Conservation (phyloP, 2,329 filamentous ascomycete genomes). For the Colletotrichum sp. region DNA sequence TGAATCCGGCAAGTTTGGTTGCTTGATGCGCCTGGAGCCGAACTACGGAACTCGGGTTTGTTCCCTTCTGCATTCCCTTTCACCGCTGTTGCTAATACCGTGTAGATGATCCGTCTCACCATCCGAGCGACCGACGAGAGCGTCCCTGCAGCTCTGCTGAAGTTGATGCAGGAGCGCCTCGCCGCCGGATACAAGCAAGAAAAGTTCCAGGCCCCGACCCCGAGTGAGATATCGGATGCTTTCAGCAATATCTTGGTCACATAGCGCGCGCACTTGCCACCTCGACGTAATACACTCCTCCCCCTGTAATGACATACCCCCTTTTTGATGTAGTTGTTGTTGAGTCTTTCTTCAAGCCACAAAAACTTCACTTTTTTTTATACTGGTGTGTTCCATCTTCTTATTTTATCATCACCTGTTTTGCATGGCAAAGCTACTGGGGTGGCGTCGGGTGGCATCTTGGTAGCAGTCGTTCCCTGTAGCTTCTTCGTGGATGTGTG, state of each 20-base stretch:
- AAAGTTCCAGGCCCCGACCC: constrained; percentile 42
- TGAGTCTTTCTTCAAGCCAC: neutral
- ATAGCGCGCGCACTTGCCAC: neutral
- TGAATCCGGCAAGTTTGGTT: constrained; percentile 89
- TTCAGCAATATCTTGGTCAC: constrained; percentile 62
- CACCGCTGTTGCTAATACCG: constrained; percentile 23
- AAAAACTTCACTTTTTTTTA: neutral
- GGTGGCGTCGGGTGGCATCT: constrained; percentile 15
- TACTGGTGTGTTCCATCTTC: neutral
- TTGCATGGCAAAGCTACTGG: constrained; percentile 14
- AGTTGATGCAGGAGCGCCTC: constrained; percentile 86
- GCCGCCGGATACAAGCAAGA: constrained; percentile 56
- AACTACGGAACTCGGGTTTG: constrained; percentile 87
- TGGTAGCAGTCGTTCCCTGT: constrained; percentile 7
- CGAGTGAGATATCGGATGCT: constrained; percentile 56
- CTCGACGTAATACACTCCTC: neutral
- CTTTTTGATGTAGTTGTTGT: neutral
- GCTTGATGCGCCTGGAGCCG: constrained; percentile 89
- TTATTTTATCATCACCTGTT: neutral
- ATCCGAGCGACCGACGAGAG: constrained; percentile 92
- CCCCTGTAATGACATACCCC: constrained; percentile 14
- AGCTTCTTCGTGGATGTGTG: neutral
- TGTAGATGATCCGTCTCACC: constrained; percentile 92
- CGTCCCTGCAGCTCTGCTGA: constrained; percentile 80
- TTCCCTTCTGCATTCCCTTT: neutral